Base-by-base conservation (phyloP, 352 stramenopile genomes). In the Phytophthora quininea region DNA sequence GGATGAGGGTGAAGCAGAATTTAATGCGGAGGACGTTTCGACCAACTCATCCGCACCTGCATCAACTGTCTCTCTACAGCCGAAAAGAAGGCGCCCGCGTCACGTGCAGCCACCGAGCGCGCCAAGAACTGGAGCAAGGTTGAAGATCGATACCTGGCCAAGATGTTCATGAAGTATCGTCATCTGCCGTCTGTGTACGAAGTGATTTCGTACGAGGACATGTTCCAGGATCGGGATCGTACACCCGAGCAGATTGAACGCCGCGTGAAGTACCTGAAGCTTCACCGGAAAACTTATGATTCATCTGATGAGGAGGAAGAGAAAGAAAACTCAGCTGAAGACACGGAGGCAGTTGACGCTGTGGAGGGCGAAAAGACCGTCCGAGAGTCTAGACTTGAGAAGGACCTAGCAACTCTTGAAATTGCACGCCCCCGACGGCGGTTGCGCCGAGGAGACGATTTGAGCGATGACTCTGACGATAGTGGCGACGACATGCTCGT, bases 191-290 rank as follows among this genome's bases (percentile, higher is more conserved):
- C 84, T 1, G 88, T 93, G 24, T 95, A 92, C 58, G 88, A 96
- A 54, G 87, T 95, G 29, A 90, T 96, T 64, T 93, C 86, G 59
- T 95, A 94, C 56, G 88, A 96, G 75, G 88, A 96, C 49, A 94
- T 96, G 86, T 95, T 96, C 49, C 88, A 96, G 64, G 88, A 96
- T 40, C 83, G 86, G 32, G 85, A 96, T 30, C 83, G 88, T 50
- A 95, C 88, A 0, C 62, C 86, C 5, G 84, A 94, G 54, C 88
- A 96, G 64, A 96, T 96, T 32, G 82, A 95, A 58, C 86, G 86
- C 7, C 88, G 88, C 50, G 85, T 94, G 7, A 93, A 94, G 53
- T 88, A 84, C 60, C 67, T 96, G 38, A 93, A 92, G 60, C 69
- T 95, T 33, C 82, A 93, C 46, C 76, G 79, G n/a, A 77, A 80